A percentile compares a stretch with the other conserved stretches of the same genome.
Conservation (phyloP, 495 filamentous ascomycete genomes). For the Aspergillus saccharolyticus region DNA sequence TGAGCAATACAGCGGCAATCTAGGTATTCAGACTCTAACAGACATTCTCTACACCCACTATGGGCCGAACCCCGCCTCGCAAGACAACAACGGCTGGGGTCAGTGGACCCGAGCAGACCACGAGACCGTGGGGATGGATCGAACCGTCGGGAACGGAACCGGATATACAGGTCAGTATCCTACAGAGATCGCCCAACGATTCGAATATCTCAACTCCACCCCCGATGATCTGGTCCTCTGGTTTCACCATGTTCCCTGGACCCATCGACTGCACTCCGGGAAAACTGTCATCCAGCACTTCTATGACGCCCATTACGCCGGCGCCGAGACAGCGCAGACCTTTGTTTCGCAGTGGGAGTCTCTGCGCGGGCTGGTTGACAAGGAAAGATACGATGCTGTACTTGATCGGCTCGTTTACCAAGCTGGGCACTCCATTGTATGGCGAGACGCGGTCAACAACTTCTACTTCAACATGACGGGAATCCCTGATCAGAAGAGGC, state of each 20-base stretch:
- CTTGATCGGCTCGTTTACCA: slow-evolving; percentile 56
- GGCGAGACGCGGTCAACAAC: slow-evolving; percentile 59
- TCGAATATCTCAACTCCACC: slow-evolving; percentile 57
- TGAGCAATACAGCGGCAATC: slow-evolving; percentile 65
- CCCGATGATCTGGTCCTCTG: slow-evolving; percentile 66
- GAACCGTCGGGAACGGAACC: slow-evolving; percentile 62
- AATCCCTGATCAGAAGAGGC: slow-evolving; percentile 49
- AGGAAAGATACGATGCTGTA: slow-evolving; percentile 56
- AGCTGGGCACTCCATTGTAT: slow-evolving; percentile 63
- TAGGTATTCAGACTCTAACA: slow-evolving; percentile 65
- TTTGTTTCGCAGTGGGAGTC: slow-evolving; percentile 52
- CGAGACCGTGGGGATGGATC: slow-evolving; percentile 63
- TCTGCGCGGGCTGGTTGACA: slow-evolving; percentile 52
- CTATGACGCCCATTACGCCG: slow-evolving; percentile 65
- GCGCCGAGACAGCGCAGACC: slow-evolving; percentile 53
- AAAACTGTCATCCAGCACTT: slow-evolving; percentile 74
- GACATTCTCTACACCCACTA: slow-evolving; percentile 64
- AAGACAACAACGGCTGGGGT: slow-evolving; percentile 66
- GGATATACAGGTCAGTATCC: slow-evolving; percentile 64
- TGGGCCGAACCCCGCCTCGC: slow-evolving; percentile 60
- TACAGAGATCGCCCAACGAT: slow-evolving; percentile 48
- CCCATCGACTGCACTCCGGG: slow-evolving; percentile 55
- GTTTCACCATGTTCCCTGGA: slow-evolving; percentile 74
- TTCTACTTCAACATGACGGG: slow-evolving; percentile 58
- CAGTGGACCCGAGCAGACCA: slow-evolving; percentile 66